A percentile compares a stretch with the other conserved stretches of the same genome.
Evolutionary conservation across 768 basidiomycete genomes (phyloP).

Genomic region (Clathrus columnatus): DNA sequence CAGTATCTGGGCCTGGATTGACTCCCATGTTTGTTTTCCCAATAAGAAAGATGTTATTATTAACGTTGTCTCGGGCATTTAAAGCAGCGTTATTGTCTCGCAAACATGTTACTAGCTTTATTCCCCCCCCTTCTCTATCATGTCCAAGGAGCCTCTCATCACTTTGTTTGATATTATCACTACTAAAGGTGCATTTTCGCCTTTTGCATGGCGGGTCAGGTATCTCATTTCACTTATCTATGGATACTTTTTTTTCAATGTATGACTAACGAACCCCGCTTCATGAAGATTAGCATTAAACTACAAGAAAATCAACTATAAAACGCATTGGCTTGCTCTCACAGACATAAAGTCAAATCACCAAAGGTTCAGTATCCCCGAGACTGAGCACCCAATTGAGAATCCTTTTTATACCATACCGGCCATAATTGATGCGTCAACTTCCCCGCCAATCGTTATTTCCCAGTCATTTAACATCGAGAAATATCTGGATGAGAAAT

Average conservation of each 20-base stretch:
- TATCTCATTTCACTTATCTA: not conserved
- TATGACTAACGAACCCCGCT: not conserved
- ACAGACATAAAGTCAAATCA: constrained; percentile 13
- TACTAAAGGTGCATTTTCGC: not conserved
- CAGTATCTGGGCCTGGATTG: too few relatives aligned
- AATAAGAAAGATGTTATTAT: too few relatives aligned
- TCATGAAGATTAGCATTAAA: constrained; percentile 10
- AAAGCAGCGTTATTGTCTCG: too few relatives aligned
- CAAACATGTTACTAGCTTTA: too few relatives aligned
- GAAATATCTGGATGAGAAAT: not conserved
- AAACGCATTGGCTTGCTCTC: constrained; percentile 13
- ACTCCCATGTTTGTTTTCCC: too few relatives aligned
- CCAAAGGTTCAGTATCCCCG: constrained; percentile 5
- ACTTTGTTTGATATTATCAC: not conserved
- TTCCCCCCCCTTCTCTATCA: not conserved
- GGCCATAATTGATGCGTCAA: not conserved
- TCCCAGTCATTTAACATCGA: not conserved
- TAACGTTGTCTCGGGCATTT: too few relatives aligned
- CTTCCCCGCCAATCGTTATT: not conserved
- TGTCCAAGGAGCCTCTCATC: not conserved
- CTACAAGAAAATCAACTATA: constrained; percentile 11
- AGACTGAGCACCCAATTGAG: not conserved
- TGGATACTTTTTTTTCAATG: too few relatives aligned
- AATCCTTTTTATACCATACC: not conserved
- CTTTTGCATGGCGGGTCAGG: not conserved